A percentile compares a stretch with the other conserved stretches of the same genome.
phyloP scores from a whole-genome alignment of 2,329 filamentous ascomycete species.

The Alternaria panax region DNA sequence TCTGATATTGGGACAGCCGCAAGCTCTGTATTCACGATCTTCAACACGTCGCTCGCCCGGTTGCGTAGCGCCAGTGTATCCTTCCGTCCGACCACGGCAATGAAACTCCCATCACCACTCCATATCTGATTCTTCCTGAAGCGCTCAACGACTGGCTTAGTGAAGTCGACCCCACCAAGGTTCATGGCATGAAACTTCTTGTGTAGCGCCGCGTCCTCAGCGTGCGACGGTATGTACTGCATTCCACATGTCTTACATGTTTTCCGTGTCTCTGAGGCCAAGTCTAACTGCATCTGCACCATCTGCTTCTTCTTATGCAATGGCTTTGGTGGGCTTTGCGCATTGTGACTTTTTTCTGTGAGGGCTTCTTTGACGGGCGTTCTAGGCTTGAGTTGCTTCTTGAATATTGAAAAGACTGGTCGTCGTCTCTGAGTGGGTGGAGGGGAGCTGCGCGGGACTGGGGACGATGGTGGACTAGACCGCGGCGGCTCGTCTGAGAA shows the following conservation, averaged over 20 bases:
- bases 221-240: slow-evolving; percentile 69
- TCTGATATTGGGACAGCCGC: slow-evolving; percentile 67
- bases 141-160: slow-evolving; percentile 63
- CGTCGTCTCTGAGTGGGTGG: slow-evolving; percentile 48
- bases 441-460: slow-evolving; percentile 30
- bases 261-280: slow-evolving; percentile 63
- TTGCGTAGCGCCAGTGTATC: slow-evolving; percentile 61
- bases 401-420: slow-evolving; percentile 60
- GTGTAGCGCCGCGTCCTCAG: slow-evolving; percentile 68
- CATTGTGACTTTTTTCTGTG: slow-evolving; percentile 46
- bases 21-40: slow-evolving; percentile 69
- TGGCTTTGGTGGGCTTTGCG: slow-evolving; percentile 34
- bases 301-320: slow-evolving; percentile 49
- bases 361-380: slow-evolving; percentile 25
- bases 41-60: slow-evolving; percentile 62
- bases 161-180: slow-evolving; percentile 66
- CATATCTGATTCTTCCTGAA: slow-evolving; percentile 61
- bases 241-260: slow-evolving; percentile 69
- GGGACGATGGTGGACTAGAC: slow-evolving; percentile 45
- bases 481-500: slow-evolving; percentile 53
- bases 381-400: slow-evolving; percentile 28
- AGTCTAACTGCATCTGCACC: slow-evolving; percentile 68
- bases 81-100: slow-evolving; percentile 65
- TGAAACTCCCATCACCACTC: slow-evolving; percentile 56
- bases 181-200: slow-evolving; percentile 70